Base-by-base conservation (phyloP, 2,329 filamentous ascomycete genomes). In the Exophiala calicioides region DNA sequence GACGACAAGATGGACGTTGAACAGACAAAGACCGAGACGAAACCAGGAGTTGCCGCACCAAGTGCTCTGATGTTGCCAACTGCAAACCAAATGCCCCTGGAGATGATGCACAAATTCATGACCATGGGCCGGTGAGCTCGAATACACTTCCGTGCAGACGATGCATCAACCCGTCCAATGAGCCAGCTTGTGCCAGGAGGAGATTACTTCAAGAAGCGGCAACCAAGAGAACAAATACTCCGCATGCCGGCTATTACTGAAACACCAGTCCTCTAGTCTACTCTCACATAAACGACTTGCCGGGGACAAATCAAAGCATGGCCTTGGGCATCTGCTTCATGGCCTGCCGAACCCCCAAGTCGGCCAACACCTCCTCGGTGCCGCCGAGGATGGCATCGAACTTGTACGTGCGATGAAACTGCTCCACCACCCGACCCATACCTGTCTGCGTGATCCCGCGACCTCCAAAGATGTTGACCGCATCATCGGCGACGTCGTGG, bases 311-410 rank as follows among this genome's bases (percentile, higher is more conserved):
- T 47, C 29, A 52, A 26, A 94, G 65, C 78, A 87, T 89, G 19
- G 86, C 81, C 72, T 91, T 91, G 21, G 89, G 89, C 75, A 95
- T 90, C 56, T 81, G 78, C 67, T 84, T 87, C 75, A 93, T 82
- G 16, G 88, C 89, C 64, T 88, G 85, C 10, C 85, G 69, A 2
- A 88, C 76, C 1, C 81, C 80, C 27, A 88, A 67, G 65, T 88
- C 85, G 5, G 88, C 69, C 67, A 88, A 71, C 0, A 89, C 84
- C 62, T 89, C 85, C 62, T 89, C 85, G 2, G 79, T 81, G 1
- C 85, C 85, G 39, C 85, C 85, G 0, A 82, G 81, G 37, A 86
- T 82, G 16, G 84, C 78, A 65, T 44, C 79, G 67, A 3, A 77
- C 70, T 5, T 77, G 1, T 85, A 81, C 57, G 86, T 82, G 18